A percentile compares a stretch with the other conserved stretches of the same genome.
Evolutionary conservation across 108 stramenopile species (phyloP).

Genomic region (Cyclostephanos invisitatus): DNA sequence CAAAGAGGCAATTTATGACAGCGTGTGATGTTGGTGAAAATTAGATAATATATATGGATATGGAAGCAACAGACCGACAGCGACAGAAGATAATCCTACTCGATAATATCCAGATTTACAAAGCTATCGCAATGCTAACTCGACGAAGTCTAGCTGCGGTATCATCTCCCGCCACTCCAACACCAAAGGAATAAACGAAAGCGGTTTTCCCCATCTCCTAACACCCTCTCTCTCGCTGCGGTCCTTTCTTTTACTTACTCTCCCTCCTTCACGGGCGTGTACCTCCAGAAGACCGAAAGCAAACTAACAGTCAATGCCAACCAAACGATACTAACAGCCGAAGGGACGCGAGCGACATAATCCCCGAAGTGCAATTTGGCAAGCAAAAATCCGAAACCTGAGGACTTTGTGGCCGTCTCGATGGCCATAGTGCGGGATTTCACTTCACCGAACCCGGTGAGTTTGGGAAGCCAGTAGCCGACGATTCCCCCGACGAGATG

Average conservation of each 20-base stretch:
- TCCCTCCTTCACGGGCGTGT: conserved; percentile 85
- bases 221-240: no score
- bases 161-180: no score
- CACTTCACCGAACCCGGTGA: conserved; percentile 89
- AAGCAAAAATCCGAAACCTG: conserved; percentile 96
- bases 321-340: conserved; percentile 97
- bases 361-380: conserved; percentile 97
- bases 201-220: no score
- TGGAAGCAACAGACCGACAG: no score
- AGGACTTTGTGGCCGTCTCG: conserved; percentile 97
- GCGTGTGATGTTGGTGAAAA: no score
- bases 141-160: no score
- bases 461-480: conserved; percentile 84
- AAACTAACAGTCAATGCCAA: conserved; percentile 95
- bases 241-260: conserved; percentile 18
- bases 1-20: no score
- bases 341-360: conserved; percentile 92
- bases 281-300: conserved; percentile 95
- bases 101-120: no score
- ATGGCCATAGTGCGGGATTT: conserved; percentile 97
- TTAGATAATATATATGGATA: no score
- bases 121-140: no score
- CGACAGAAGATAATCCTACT: no score
- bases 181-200: no score
- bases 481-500: conserved; percentile 94